Conservation (phyloP, 805 yeast genomes). For the Candida corydali region DNA sequence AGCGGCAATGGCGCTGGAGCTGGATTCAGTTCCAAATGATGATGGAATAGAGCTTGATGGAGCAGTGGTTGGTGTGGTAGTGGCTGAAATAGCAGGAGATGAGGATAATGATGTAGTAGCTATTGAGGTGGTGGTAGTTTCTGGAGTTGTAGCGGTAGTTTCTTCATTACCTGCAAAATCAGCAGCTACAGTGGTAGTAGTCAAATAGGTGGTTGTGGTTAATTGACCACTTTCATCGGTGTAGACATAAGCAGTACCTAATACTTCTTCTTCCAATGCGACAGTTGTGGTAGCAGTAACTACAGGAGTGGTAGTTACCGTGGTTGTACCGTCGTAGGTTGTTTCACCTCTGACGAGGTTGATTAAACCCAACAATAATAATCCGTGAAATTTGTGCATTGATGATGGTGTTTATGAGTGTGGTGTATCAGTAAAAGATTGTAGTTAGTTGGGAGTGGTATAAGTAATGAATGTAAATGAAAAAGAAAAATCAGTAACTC, state of each 20-base stretch:
- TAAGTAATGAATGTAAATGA: too few relatives aligned
- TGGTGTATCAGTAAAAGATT: background rate
- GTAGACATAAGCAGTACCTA: constrained; percentile 26
- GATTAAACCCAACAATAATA: constrained; percentile 2
- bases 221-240: constrained; percentile 24
- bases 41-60: background rate
- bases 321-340: constrained; percentile 16
- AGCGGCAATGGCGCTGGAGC: background rate
- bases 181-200: constrained; percentile 5
- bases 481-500: too few relatives aligned
- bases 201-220: constrained; percentile 23
- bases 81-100: background rate
- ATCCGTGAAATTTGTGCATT: background rate
- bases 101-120: background rate
- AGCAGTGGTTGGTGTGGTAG: background rate
- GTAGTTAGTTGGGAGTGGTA: background rate
- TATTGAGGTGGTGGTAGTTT: background rate
- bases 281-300: constrained; percentile 29
- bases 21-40: background rate
- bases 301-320: constrained; percentile 23
- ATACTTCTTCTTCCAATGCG: constrained; percentile 20
- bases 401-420: background rate
- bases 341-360: constrained; percentile 1
- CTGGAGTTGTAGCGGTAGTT: background rate
- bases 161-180: background rate